Evolutionary conservation across 2,329 filamentous ascomycete genomes (phyloP), one percentile per base, ranked within the genome.

Genomic region (Peltaster fructicola): DNA sequence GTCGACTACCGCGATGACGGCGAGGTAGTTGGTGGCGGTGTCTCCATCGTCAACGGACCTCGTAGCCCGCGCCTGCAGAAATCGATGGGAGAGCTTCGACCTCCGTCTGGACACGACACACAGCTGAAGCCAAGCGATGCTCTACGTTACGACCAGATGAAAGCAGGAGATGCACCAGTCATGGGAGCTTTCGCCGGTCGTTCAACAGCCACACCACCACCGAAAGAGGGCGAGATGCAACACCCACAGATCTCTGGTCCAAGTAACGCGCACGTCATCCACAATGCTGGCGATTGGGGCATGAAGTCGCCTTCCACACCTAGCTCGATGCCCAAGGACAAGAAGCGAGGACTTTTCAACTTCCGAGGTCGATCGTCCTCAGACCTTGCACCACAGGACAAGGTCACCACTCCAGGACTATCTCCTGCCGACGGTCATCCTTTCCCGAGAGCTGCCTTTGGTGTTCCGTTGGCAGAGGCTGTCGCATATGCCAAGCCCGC

Each of bases 271-370:
- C 68, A 79, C 23, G 63, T 81, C 10, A 92, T 95, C 34, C 73
- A 84, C 14, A 78, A 93, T 47, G 64, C 71, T 9, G 66, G 72
- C n/a, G 63, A 68, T 4, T 92, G 84, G 81, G 82, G 82, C n/a
- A 80, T 78, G 48, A 88, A 73, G 49, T 48, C 64, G 14, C 46
- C 56, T 22, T 47, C 64, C 8, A 53, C 48, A 30, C 63, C 48
- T 34, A 19, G 26, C 6, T 20, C n/a, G n/a, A n/a, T 23, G 15
- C 30, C 27, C 12, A 84, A 88, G 43, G 88, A 90, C 34, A 63
- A 81, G 48, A 93, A 93, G 45, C 61, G 68, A 25, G 68, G 67
- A 39, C 68, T 73, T 23, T 74, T 71, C 51, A 66, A 65, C 7
- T 71, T 71, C 42, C 56, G 64, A 27, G 65, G 63, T 53, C 75